Evolutionary conservation across 1,284 basidiomycete species (phyloP), one percentile per base, ranked within the genome.

Genomic region (Tilletia caries): DNA sequence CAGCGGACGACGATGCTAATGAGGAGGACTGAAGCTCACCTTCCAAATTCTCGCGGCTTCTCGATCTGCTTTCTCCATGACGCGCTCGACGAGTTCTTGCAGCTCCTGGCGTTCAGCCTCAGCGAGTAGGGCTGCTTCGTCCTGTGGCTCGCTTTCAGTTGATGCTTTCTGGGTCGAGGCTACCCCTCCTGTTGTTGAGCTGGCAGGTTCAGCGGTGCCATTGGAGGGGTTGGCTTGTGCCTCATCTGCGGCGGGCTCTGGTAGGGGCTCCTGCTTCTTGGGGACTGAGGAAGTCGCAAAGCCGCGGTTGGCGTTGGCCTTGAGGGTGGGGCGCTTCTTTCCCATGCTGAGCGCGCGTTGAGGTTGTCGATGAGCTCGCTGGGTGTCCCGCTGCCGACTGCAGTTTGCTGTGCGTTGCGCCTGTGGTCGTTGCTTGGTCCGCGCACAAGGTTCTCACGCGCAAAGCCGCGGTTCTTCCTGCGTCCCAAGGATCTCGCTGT

Each of bases 11-110:
- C n/a, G 37, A 6, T 41, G 37, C 15, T 15, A 2, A 15, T 41
- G 1, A 41, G 37, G 10, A 1, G 37, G 1, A 41, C 15, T 41
- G 37, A 2, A 41, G 75, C 84, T 25, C 66, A 88, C 88, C 85
- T 88, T 89, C 68, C 89, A 78, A 15, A 87, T 88, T 79, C 93
- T 87, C 1, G 86, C 84, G 67, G 95, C 89, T 76, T 98, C 96
- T 84, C 91, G 95, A 80, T 97, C 93, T 1, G 89, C 91, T 77
- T 90, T 92, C 20, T 95, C 92, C 78, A 95, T 92, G 37, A 92
- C 85, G 77, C 89, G 90, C 74, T 97, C 93, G 25, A 82, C 82
- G 37, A 83, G 71, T 46, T 78, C 75, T 65, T 83, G 79, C 1
- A 83, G 75, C 32, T 77, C 77, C 64, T 79, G 75, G 64, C 81